A percentile compares a stretch with the other conserved stretches of the same genome.
These are phyloP conservation scores for Boletus sp. DNA, from an alignment of 1,284 basidiomycete species.

Conservation along the genomic window DNA sequence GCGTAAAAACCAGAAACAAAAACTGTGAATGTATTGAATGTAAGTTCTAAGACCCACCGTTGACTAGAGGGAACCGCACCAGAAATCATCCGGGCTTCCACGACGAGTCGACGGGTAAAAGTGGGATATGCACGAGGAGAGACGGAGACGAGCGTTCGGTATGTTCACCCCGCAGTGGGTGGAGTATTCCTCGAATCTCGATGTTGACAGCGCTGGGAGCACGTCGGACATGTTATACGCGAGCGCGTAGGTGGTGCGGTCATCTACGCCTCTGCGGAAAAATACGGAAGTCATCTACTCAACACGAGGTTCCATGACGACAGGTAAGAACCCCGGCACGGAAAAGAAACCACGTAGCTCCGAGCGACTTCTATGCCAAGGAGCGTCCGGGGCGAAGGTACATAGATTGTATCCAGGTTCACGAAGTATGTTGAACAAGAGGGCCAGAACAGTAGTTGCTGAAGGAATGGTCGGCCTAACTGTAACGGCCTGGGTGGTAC, in stretches of 20 bases:
- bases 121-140: not conserved
- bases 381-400: too few relatives aligned
- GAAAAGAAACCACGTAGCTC: not conserved
- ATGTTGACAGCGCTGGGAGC: not conserved
- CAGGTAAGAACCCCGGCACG: not conserved
- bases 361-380: too few relatives aligned
- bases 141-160: not conserved
- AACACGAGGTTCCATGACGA: not conserved
- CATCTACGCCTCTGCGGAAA: not conserved
- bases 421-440: not conserved
- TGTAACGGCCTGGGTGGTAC: too few relatives aligned
- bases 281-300: not conserved
- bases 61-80: not conserved
- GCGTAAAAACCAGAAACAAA: not conserved
- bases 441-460: not conserved
- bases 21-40: not conserved
- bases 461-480: not conserved
- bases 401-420: not conserved
- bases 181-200: not conserved
- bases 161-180: not conserved
- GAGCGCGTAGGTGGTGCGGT: not conserved
- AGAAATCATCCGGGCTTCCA: not conserved
- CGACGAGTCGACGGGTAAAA: not conserved
- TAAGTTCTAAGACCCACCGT: not conserved
- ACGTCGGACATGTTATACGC: not conserved